Evolutionary conservation across 768 basidiomycete genomes (phyloP), one percentile per base, ranked within the genome.

Genomic region (Tylopilus felleus): DNA sequence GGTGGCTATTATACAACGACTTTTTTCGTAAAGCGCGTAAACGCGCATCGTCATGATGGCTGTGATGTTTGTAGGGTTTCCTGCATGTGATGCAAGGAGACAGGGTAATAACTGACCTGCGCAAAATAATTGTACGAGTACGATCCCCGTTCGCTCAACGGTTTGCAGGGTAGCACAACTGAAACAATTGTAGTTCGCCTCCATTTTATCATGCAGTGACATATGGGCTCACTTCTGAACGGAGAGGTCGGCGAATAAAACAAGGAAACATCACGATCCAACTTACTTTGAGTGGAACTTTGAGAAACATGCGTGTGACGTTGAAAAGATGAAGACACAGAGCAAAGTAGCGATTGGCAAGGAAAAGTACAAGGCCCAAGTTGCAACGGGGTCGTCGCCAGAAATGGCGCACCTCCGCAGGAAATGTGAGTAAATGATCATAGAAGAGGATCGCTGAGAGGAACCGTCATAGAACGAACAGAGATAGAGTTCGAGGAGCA

Each of bases 391-490:
- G 49, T 51, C 58, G 56, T 9, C 44, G 57, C 81, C 82, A 82
- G 64, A 75, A 77, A 14, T 71, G 64, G 21, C 73, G 70, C 8
- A 78, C 66, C 54, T 83, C 81, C 27, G 54, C 48, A 1, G 57
- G 44, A 5, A 82, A 57, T 0, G 81, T 83, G 36, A 80, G 63
- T 38, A 71, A 35, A 54, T 77, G 79, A 46, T 82, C 81, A 46
- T 78, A 77, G 16, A 74, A 60, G 21, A 75, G 57, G 8, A 73
- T 46, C n/a, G 42, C 73, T 71, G 19, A 8, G n/a, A 33, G 16
- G 13, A 13, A 10, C 22, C 5, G 52, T 49, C 31, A 45, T 0
- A 23, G n/a, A 3, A 27, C n/a, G n/a, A n/a, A n/a, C n/a, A n/a
- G 40, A 27, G 19, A 19, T 4, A 5, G 9, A 2, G n/a, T 39